Evolutionary conservation across 176 grass and related monocot genomes (phyloP).

Genomic region (Musa schizocarpa): DNA sequence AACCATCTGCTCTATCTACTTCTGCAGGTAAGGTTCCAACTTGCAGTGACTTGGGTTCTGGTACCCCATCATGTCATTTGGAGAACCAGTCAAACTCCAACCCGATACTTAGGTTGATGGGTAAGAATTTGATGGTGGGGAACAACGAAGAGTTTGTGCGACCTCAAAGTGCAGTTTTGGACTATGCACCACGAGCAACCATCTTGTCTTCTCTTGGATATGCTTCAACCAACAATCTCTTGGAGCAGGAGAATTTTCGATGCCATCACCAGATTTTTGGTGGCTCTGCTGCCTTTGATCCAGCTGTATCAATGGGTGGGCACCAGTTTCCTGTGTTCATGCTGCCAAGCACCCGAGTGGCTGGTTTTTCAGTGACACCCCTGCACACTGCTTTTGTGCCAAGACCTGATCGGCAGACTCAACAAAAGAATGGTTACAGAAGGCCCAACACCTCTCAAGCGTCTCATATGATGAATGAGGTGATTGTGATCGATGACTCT

Average conservation of each 20-base stretch:
- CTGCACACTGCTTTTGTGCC: constrained; percentile 28
- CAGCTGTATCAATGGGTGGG: constrained; percentile 12
- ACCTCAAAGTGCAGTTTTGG: constrained; percentile 40
- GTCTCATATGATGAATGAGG: constrained; percentile 51
- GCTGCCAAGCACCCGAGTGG: constrained; percentile 8
- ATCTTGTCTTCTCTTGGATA: constrained; percentile 31
- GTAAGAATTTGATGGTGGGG: constrained; percentile 85
- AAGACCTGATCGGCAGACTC: constrained; percentile 26
- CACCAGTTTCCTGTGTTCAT: constrained; percentile 29
- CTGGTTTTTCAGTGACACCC: constrained; percentile 27
- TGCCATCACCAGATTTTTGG: constrained; percentile 1
- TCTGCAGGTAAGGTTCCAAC: constrained; percentile 25
- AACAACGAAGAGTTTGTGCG: constrained; percentile 62
- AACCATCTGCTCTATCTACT: constrained; percentile 36
- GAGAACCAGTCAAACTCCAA: constrained; percentile 54
- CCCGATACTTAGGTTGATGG: constrained; percentile 79
- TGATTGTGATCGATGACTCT: constrained; percentile 56
- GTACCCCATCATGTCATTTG: constrained; percentile 31
- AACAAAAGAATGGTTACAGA: constrained; percentile 29
- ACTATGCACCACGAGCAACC: constrained; percentile 31
- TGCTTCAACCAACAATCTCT: constrained; percentile 20
- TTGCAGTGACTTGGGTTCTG: constrained; percentile 26
- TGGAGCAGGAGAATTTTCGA: constrained; percentile 15
- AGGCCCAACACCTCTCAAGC: constrained; percentile 28
- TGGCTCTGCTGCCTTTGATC: constrained; percentile 37